Percentiles rank a stretch among this genome's conserved stretches.
phyloP scores from a whole-genome alignment of 106 monocot species.

The Amphibolis antarctica region DNA sequence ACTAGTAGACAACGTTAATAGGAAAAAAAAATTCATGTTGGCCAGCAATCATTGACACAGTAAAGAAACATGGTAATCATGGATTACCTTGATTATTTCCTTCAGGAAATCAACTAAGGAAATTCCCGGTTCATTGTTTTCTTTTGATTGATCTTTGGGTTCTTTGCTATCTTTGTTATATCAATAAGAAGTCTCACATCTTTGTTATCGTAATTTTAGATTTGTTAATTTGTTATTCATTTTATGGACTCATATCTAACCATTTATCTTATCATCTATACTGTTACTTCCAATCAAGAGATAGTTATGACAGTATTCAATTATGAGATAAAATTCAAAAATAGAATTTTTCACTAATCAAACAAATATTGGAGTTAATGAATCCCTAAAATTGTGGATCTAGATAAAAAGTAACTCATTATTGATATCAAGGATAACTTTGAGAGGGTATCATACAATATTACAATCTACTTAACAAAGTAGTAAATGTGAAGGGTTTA shows the following conservation, averaged over 20 bases:
- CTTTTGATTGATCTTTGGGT: neutral
- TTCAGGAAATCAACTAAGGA: neutral
- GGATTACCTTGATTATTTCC: no score
- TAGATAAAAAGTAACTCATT: no score
- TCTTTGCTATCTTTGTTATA: no score
- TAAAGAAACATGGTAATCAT: no score
- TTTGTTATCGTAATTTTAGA: no score
- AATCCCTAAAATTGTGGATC: neutral
- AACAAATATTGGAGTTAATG: neutral
- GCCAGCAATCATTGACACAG: neutral
- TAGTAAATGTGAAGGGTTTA: constrained; percentile 13
- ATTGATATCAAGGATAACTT: no score
- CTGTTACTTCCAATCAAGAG: neutral
- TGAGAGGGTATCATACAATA: neutral
- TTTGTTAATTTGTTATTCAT: no score
- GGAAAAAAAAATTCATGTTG: neutral
- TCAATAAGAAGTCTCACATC: no score
- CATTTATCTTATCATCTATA: neutral
- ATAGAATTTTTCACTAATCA: no score
- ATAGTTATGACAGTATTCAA: neutral
- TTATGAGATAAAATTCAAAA: neutral
- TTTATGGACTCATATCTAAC: no score
- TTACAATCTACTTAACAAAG: neutral
- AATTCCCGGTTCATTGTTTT: neutral
- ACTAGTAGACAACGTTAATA: neutral